Evolutionary conservation across 371 early-diverging fungal genomes (phyloP), one percentile per base, ranked within the genome.

Genomic region (Nematocida homosporus): DNA sequence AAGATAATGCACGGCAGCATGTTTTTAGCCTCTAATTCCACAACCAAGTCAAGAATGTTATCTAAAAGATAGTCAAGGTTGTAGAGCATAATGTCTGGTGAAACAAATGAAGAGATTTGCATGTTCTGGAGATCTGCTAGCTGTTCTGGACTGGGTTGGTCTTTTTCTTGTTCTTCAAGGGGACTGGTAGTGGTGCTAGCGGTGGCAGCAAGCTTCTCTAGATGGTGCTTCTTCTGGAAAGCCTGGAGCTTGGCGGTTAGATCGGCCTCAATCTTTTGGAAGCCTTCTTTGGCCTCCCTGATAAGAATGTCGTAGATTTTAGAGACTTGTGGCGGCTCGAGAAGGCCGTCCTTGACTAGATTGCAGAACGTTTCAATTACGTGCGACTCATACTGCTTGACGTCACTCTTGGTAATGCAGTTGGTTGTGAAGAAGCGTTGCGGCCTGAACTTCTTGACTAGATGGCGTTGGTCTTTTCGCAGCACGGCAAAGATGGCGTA

Each of bases 1-100:
- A 87, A 87, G 34, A 86, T 75, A 52, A 87, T 85, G 42, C 84
- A 87, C 8, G 88, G 88, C 0, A 86, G 81, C 78, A 82, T 83
- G 44, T 86, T 61, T 38, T 75, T 51, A 37, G 77, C 64, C 54
- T 83, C 79, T 37, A 86, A 79, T 37, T 65, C 66, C 32, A 72
- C 56, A 0, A 72, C 44, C 16, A 84, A 44, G 34, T 75, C 72
- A 10, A 81, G 61, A 3, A 84, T 77, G 63, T 82, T 79, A 8
- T 81, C 76, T 23, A 77, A 32, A 10, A 84, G 76, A 52, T 81
- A 77, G 6, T 79, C 65, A 29, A 37, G 51, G 63, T 57, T 59
- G 50, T 72, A 72, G 18, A 72, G 63, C 6, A 72, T 52, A 8
- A 61, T 72, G 34, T 72, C 75, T 48, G 75, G 54, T 13, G 75